phyloP scores from a whole-genome alignment of 139 green algal species.

The Mychonastes homosphaera region DNA sequence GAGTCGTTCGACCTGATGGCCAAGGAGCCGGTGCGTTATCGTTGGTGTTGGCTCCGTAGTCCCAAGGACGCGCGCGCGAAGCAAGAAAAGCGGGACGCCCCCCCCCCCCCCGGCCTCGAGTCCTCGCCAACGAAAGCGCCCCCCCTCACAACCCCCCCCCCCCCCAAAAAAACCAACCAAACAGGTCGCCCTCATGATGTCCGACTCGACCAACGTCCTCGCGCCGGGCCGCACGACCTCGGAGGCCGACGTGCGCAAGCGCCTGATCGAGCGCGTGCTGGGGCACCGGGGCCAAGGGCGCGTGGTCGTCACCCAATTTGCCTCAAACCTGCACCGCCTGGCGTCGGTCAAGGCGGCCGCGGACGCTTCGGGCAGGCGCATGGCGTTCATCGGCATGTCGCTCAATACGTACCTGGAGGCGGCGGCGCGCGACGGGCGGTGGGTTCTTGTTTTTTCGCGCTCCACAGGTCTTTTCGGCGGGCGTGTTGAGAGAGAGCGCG shows the following conservation, averaged over 20 bases:
- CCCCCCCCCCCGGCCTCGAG: neutral
- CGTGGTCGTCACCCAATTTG: constrained; percentile 88
- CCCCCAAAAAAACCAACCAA: neutral
- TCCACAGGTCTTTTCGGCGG: too few species aligned
- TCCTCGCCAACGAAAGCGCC: neutral
- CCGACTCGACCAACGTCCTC: constrained; percentile 95
- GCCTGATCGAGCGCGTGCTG: constrained; percentile 49
- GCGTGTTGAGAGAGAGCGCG: too few species aligned
- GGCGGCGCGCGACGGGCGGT: constrained; percentile 48
- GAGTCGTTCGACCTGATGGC: constrained; percentile 68
- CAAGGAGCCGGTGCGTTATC: constrained; percentile 10
- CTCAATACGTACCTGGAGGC: constrained; percentile 93
- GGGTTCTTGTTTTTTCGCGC: neutral
- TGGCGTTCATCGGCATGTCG: constrained; percentile 86
- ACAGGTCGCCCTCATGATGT: constrained; percentile 84
- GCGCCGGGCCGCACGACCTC: constrained; percentile 74
- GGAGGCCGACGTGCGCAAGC: constrained; percentile 64
- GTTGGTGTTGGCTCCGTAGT: neutral
- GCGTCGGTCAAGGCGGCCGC: constrained; percentile 79
- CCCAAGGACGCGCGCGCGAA: too few species aligned
- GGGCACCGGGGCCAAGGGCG: constrained; percentile 69
- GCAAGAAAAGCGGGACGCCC: too few species aligned
- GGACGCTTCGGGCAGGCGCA: constrained; percentile 71
- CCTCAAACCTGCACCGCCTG: constrained; percentile 87
- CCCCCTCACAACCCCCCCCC: neutral